Percentiles rank a stretch among this genome's conserved stretches.
These are phyloP conservation scores for Botrytis aclada DNA, from an alignment of 2,329 filamentous ascomycete species.

Conservation along the genomic window DNA sequence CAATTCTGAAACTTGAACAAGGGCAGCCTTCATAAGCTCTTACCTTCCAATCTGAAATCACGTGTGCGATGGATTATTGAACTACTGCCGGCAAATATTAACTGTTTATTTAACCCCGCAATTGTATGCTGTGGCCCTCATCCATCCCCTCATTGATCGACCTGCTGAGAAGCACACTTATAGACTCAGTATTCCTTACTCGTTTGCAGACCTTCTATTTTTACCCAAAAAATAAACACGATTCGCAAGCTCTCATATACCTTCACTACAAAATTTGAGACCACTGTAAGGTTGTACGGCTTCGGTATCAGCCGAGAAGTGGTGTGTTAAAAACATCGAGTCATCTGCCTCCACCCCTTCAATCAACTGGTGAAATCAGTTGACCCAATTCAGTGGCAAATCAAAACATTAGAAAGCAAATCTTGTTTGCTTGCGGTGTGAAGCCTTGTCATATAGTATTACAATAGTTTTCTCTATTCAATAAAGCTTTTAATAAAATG, in stretches of 20 bases:
- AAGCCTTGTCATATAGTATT: background rate
- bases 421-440: background rate
- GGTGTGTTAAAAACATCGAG: constrained; percentile 4
- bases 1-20: background rate
- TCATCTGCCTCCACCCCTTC: constrained; percentile 1
- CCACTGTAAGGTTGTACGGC: background rate
- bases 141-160: constrained; percentile 13
- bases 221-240: background rate
- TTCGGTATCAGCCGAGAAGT: constrained; percentile 2
- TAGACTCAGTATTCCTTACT: background rate
- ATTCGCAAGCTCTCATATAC: background rate
- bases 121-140: background rate
- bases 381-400: background rate
- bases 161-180: background rate
- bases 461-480: background rate
- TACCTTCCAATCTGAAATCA: background rate
- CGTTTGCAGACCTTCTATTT: background rate
- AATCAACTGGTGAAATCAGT: background rate
- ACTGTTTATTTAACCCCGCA: constrained; percentile 3
- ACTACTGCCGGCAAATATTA: constrained; percentile 10
- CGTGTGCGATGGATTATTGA: background rate
- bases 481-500: background rate
- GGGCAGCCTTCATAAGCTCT: background rate
- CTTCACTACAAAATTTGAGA: background rate
- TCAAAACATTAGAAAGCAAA: background rate